Conservation (phyloP, 306 rosid species). For the Abrus pulchellus region DNA sequence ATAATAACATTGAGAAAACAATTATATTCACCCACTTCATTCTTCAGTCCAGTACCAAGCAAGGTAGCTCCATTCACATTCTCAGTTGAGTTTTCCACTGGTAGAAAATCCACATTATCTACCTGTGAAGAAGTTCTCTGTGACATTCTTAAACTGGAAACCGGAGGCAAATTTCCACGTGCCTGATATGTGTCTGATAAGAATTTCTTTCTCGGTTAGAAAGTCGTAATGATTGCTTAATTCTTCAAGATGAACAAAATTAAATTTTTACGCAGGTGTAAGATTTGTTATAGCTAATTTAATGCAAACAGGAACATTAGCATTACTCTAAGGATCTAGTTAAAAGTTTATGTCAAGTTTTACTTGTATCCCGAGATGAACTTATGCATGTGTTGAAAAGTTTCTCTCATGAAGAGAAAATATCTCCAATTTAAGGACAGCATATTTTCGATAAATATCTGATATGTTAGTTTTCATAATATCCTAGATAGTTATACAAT, state of each 20-base stretch:
- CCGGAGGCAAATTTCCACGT: slow-evolving; percentile 57
- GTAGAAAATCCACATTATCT: slow-evolving; percentile 54
- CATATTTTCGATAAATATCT: not conserved
- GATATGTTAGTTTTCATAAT: not conserved
- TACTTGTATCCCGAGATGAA: slow-evolving; percentile 23
- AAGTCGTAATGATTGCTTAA: slow-evolving; percentile 29
- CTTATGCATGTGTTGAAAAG: not conserved
- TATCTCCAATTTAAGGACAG: not conserved
- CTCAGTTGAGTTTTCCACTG: slow-evolving; percentile 54
- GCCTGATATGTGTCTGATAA: slow-evolving; percentile 80
- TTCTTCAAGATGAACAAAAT: slow-evolving; percentile 28
- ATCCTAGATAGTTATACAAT: not conserved
- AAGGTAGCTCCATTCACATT: slow-evolving; percentile 56
- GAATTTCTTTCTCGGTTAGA: slow-evolving; percentile 55
- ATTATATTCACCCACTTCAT: slow-evolving; percentile 99
- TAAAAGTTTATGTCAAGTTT: slow-evolving; percentile 20
- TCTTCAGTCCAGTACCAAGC: slow-evolving; percentile 88
- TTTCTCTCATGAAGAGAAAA: not conserved
- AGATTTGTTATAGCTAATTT: slow-evolving; percentile 18
- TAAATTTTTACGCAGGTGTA: not conserved
- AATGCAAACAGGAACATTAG: slow-evolving; percentile 26
- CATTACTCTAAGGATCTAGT: slow-evolving; percentile 30
- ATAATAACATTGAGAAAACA: slow-evolving; percentile 98
- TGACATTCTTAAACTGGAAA: slow-evolving; percentile 57
- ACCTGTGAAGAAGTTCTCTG: slow-evolving; percentile 57